Base-by-base conservation (phyloP, 2,329 filamentous ascomycete species). In the Xylariomycetidae sp. region DNA sequence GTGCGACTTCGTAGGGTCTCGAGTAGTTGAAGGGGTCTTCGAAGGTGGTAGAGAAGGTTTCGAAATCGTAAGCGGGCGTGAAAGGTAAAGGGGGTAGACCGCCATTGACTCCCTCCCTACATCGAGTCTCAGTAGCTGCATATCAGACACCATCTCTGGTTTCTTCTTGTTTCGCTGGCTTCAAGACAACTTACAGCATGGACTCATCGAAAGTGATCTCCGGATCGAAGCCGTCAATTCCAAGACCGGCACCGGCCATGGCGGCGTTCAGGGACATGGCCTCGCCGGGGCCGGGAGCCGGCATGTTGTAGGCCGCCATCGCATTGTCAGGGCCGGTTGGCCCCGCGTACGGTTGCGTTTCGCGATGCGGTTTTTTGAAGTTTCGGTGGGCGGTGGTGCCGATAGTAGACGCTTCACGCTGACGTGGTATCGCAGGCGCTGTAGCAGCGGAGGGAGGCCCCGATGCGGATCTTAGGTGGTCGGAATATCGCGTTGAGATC, bases 11-110 rank as follows among this genome's bases (percentile, higher is more conserved):
- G 51, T 68, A 71, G 12, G 65, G 61, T 25, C 66, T 57, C 8
- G 72, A 68, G 52, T 77, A 76, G 41, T 72, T 70, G 49, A 82
- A 80, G 23, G 77, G 76, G 48, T 81, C 77, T 53, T 81, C 77
- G 49, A 80, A 82, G 6, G 75, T 79, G 24, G 68, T 70, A 31
- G 74, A 69, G 46, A 76, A 74, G 43, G 65, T 61, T 32, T 78
- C 73, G 46, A 80, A 70, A 43, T 80, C 76, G 60, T 79, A 80
- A 4, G 67, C 63, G 3, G 72, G 69, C 3, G 72, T 72, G 38
- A 79, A 80, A 4, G 74, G 68, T 24, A 72, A 50, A 5, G 59
- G 48, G 25, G 63, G 57, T 12, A 72, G 49, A 32, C 43, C 50
- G 22, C 61, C 54, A 42, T 65, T 63, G 36, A 68, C 64, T 36